These are phyloP conservation scores for Trichophyton equinum DNA, from an alignment of 2,329 filamentous ascomycete genomes.

Conservation along the genomic window DNA sequence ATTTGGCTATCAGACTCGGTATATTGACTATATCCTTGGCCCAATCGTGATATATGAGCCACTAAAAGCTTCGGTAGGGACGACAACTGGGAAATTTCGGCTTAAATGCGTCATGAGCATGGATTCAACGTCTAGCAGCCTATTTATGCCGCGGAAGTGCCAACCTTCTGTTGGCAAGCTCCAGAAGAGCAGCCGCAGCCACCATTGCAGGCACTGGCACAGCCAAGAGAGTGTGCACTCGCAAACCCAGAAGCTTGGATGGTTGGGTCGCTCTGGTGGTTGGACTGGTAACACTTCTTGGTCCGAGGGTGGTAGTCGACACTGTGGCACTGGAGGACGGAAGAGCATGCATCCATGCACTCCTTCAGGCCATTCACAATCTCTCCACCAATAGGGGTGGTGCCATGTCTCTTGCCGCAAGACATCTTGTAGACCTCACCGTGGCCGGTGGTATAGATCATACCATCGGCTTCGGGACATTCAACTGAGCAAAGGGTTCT, in stretches of 20 bases:
- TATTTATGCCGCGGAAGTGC: no score
- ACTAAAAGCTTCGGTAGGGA: no score
- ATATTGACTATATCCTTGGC: no score
- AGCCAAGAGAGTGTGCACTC: conserved; percentile 4
- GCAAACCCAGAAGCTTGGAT: not conserved
- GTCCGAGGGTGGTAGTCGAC: conserved; percentile 5
- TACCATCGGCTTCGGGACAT: conserved; percentile 1
- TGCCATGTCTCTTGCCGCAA: conserved; percentile 4
- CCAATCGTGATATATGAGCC: no score
- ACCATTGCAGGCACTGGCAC: not conserved
- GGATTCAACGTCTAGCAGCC: no score
- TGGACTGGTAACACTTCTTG: conserved; percentile 1
- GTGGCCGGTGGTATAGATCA: conserved; percentile 2
- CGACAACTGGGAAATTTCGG: no score
- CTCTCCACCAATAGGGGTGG: no score
- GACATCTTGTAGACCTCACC: conserved; percentile 4
- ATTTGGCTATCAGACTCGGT: no score
- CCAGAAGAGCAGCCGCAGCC: no score
- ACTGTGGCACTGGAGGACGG: conserved; percentile 1
- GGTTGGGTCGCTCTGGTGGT: not conserved
- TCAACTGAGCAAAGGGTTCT: not conserved
- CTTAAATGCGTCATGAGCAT: no score
- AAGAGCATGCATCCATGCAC: conserved; percentile 3
- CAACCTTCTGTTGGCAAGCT: no score
- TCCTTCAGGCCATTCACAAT: not conserved